Evolutionary conservation across 371 early-diverging fungal genomes (phyloP).

Genomic region (Apophysomyces ossiformis): DNA sequence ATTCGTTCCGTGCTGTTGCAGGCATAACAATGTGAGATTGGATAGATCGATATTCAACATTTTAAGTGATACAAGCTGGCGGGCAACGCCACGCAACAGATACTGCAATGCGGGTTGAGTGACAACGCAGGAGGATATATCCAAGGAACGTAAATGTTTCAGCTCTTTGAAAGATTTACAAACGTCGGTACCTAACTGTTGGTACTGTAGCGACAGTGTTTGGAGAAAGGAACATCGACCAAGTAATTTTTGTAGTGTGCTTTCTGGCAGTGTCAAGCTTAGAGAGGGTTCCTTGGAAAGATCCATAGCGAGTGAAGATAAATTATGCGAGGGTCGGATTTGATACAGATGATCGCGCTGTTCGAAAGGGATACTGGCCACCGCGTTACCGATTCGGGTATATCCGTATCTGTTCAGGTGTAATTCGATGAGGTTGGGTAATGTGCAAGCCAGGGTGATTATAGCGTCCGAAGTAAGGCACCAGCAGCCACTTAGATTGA

Average conservation of each 20-base stretch:
- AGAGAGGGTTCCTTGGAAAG: slow-evolving; percentile 31
- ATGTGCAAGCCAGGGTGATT: slow-evolving; percentile 25
- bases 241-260: slow-evolving; percentile 20
- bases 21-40: slow-evolving; percentile 30
- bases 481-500: slow-evolving; percentile 46
- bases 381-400: slow-evolving; percentile 10
- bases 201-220: slow-evolving; percentile 40
- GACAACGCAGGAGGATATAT: slow-evolving; percentile 44
- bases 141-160: slow-evolving; percentile 29
- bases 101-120: slow-evolving; percentile 32
- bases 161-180: slow-evolving; percentile 18
- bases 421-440: slow-evolving; percentile 26
- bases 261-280: slow-evolving; percentile 28
- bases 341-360: slow-evolving; percentile 48
- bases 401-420: slow-evolving; percentile 32
- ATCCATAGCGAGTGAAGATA: slow-evolving; percentile 41
- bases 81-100: slow-evolving; percentile 26
- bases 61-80: slow-evolving; percentile 30
- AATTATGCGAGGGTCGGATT: slow-evolving; percentile 40
- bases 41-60: slow-evolving; percentile 48
- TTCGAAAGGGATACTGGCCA: slow-evolving; percentile 20
- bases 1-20: slow-evolving; percentile 23
- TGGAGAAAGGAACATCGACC: slow-evolving; percentile 14
- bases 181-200: slow-evolving; percentile 22
- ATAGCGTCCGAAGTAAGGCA: slow-evolving; percentile 33